Percentiles rank a stretch among this genome's conserved stretches.
phyloP scores from a whole-genome alignment of 2,329 filamentous ascomycete species.

The Rhexocercosporidium sp. region DNA sequence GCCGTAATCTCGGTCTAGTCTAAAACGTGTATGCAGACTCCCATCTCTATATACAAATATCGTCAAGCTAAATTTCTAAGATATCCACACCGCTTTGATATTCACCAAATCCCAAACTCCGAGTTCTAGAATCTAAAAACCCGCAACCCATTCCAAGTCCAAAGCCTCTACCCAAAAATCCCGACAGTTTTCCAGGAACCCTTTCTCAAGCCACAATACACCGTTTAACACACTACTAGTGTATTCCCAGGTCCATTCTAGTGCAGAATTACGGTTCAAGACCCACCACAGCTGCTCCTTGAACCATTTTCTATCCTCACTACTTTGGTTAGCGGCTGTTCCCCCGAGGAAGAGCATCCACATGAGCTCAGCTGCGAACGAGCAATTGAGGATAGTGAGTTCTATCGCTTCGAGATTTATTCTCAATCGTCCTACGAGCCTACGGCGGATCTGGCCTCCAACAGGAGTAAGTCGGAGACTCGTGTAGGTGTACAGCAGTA shows the following conservation, averaged over 20 bases:
- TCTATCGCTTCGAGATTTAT: background rate
- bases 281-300: conserved; percentile 8
- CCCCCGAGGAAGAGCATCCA: conserved; percentile 12
- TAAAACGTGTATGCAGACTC: too few relatives aligned
- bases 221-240: background rate
- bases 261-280: background rate
- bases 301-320: conserved; percentile 3
- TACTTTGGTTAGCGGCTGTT: background rate
- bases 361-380: conserved; percentile 1
- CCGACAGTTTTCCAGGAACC: background rate
- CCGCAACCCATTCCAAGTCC: conserved; percentile 5
- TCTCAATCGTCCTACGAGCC: background rate
- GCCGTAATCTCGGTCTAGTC: background rate
- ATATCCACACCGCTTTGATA: background rate
- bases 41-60: background rate
- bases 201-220: background rate
- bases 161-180: background rate
- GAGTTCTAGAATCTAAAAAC: background rate
- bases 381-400: background rate
- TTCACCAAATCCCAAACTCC: background rate
- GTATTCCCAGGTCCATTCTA: conserved; percentile 1
- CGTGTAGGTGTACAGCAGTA: conserved; percentile 4
- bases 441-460: background rate
- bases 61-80: background rate
- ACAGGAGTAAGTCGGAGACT: conserved; percentile 1